Conservation (phyloP, 352 stramenopile genomes). For the Phytopythium vexans region DNA sequence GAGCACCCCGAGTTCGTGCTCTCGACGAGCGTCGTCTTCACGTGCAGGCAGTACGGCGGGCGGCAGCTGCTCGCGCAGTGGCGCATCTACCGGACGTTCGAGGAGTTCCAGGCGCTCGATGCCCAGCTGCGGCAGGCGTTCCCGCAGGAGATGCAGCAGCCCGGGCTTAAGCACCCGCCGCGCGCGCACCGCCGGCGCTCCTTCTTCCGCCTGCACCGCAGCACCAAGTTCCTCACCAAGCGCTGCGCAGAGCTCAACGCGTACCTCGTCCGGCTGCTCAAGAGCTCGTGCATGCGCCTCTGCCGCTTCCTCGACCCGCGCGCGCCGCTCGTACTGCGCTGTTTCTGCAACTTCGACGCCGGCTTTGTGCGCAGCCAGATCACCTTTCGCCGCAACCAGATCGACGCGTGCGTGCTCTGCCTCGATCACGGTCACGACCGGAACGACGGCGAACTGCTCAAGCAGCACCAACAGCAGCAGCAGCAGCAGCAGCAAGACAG, state of each 20-base stretch:
- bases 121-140: constrained; percentile 61
- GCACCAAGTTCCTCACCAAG: constrained; percentile 49
- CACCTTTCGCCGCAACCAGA: constrained; percentile 31
- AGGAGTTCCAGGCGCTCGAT: constrained; percentile 76
- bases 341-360: constrained; percentile 82
- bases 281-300: constrained; percentile 44
- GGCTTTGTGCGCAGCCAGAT: constrained; percentile 43
- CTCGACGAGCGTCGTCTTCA: constrained; percentile 57
- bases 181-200: constrained; percentile 45
- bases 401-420: constrained; percentile 49
- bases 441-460: constrained; percentile 4
- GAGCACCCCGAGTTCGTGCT: constrained; percentile 75
- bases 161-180: constrained; percentile 26
- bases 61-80: constrained; percentile 56
- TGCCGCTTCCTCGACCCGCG: constrained; percentile 69
- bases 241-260: constrained; percentile 64
- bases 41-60: constrained; percentile 50
- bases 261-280: constrained; percentile 47
- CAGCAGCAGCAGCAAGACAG: constrained; percentile 17
- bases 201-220: constrained; percentile 60
- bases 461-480: constrained; percentile 18
- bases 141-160: constrained; percentile 56
- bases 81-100: constrained; percentile 63
- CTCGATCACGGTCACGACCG: constrained; percentile 37
- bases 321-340: constrained; percentile 67